Evolutionary conservation across 176 grass and related monocot species (phyloP).

Genomic region (Stipa capillata): DNA sequence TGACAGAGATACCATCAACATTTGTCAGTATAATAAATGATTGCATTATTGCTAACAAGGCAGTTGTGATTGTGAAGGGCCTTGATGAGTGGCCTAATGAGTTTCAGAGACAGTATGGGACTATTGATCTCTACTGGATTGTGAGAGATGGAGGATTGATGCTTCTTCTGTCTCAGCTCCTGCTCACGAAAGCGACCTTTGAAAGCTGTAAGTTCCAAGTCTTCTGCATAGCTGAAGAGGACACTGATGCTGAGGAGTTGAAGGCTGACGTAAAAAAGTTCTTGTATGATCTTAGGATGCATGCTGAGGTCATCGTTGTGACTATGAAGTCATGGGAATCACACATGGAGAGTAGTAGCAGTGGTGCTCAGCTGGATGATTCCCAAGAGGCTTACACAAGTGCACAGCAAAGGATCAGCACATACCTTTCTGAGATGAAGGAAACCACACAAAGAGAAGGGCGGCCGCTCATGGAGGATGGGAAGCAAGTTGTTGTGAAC

Average conservation of each 20-base stretch:
- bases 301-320: conserved; percentile 89
- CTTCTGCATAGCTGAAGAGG: conserved; percentile 96
- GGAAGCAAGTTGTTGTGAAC: conserved; percentile 67
- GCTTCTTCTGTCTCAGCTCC: conserved; percentile 91
- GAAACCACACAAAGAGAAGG: conserved; percentile 58
- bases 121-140: conserved; percentile 98
- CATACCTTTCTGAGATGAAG: conserved; percentile 81
- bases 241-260: conserved; percentile 85
- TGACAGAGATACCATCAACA: conserved; percentile 85
- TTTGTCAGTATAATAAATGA: conserved; percentile 98
- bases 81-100: conserved; percentile 98
- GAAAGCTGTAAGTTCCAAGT: conserved; percentile 98
- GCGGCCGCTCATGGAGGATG: conserved; percentile 49
- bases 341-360: conserved; percentile 37
- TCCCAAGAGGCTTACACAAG: conserved; percentile 74
- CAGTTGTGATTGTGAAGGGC: conserved; percentile 92
- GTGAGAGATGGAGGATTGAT: conserved; percentile 95
- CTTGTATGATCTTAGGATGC: conserved; percentile 96
- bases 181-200: conserved; percentile 90
- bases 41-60: conserved; percentile 99
- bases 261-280: conserved; percentile 97
- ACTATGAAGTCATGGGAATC: conserved; percentile 85
- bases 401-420: conserved; percentile 63
- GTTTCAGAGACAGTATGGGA: conserved; percentile 87
- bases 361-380: conserved; percentile 57